phyloP scores from a whole-genome alignment of 1,284 basidiomycete genomes.

The Rhodotorula sp. region DNA sequence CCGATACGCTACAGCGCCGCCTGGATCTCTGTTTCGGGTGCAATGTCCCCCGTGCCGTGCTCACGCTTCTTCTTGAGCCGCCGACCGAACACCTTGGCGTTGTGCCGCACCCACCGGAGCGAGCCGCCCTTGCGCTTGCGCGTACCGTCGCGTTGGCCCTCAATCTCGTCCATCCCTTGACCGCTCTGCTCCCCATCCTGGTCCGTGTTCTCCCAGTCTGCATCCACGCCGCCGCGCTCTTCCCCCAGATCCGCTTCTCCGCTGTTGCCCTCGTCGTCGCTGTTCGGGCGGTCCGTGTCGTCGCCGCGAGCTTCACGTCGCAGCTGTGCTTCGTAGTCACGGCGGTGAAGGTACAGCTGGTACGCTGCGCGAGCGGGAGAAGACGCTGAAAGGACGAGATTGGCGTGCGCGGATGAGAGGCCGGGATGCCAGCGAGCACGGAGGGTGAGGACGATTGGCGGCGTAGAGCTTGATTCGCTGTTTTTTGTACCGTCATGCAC shows the following conservation, averaged over 20 bases:
- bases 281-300: neutral
- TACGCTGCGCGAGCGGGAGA: slow-evolving; percentile 16
- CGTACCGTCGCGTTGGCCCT: slow-evolving; percentile 2
- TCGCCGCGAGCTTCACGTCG: neutral
- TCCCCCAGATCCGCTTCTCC: neutral
- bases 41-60: neutral
- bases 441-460: neutral
- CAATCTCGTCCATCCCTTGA: slow-evolving; percentile 1
- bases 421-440: slow-evolving; percentile 17
- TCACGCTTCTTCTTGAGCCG: neutral
- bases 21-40: slow-evolving; percentile 14
- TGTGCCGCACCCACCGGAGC: slow-evolving; percentile 13
- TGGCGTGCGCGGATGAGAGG: slow-evolving; percentile 8
- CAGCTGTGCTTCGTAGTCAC: neutral
- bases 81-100: slow-evolving; percentile 2
- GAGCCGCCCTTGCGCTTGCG: slow-evolving; percentile 16
- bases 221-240: neutral
- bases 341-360: slow-evolving; percentile 9
- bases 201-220: slow-evolving; percentile 3
- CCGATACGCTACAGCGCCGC: neutral
- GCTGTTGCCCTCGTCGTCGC: neutral
- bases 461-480: too few relatives aligned
- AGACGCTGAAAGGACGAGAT: slow-evolving; percentile 5
- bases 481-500: too few relatives aligned
- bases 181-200: slow-evolving; percentile 1